A percentile compares a stretch with the other conserved stretches of the same genome.
phyloP scores from a whole-genome alignment of 345 rosid genomes.

The Dipteronia sinensis region DNA sequence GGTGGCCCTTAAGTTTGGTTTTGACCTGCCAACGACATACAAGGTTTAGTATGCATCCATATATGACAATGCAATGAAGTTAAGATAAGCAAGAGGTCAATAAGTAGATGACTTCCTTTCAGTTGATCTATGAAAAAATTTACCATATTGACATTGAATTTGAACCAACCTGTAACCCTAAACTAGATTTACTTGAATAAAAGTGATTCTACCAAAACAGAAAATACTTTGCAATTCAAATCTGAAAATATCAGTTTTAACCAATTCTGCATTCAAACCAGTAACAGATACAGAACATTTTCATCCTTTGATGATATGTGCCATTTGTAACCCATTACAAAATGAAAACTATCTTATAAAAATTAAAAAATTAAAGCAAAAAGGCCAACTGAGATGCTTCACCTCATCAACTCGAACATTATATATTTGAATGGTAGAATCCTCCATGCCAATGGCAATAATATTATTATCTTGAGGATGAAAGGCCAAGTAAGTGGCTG shows the following conservation, averaged over 20 bases:
- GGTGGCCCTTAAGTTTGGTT: conserved; percentile 79
- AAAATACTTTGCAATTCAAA: no score
- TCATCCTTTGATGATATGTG: no score
- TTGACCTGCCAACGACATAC: conserved; percentile 52
- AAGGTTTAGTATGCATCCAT: not conserved
- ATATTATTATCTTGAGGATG: conserved; percentile 89
- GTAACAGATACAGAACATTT: no score
- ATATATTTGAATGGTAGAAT: conserved; percentile 79
- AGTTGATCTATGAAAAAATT: not conserved
- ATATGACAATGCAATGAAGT: not conserved
- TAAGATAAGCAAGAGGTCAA: not conserved
- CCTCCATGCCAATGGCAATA: conserved; percentile 90
- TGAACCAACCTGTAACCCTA: no score
- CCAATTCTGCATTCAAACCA: no score
- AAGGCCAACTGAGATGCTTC: conserved; percentile 11
- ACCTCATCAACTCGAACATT: conserved; percentile 90
- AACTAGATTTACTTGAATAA: no score
- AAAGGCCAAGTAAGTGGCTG: conserved; percentile 80
- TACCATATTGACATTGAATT: not conserved
- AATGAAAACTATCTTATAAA: not conserved
- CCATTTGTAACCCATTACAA: no score
- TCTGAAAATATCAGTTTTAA: no score
- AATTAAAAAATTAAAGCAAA: not conserved
- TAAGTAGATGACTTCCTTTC: not conserved
- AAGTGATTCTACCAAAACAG: no score